Base-by-base conservation (phyloP, 495 filamentous ascomycete genomes). In the Penicillium nucicola region DNA sequence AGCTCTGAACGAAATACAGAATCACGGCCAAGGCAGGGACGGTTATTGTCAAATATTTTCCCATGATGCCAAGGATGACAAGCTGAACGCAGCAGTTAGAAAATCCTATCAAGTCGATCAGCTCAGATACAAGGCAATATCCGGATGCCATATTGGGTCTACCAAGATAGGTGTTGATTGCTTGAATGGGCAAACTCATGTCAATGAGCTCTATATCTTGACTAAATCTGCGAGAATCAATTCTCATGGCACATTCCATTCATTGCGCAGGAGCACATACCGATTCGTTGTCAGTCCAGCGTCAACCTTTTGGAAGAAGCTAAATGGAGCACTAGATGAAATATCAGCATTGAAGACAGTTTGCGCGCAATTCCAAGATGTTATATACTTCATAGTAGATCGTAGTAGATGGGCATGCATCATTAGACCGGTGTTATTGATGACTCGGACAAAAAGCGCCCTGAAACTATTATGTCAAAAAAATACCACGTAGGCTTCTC, bases 151-250 rank as follows among this genome's bases (percentile, higher is more conserved):
- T 6, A 28, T 28, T 6, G 6, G 47, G 48, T 35, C 19, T 20
- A 36, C 49, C 15, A 44, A 23, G 22, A 43, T 35, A 23, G 9
- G 36, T 35, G n/a, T 57, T 46, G 25, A 49, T 39, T 47, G 43
- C 40, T 11, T 25, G 23, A 30, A 58, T 36, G 19, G 68, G 64
- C 17, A 71, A 42, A 35, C 46, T 48, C 55, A 64, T 62, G 34
- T 78, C 75, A 17, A 78, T 66, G 18, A 76, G 62, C 13, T 52
- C 51, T 15, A 77, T 60, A 52, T 78, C 74, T 46, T 57, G 48
- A 31, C 54, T 57, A 28, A 57, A 57, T 9, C 40, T 48, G 14
- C 11, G 18, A 28, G 25, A 28, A 28, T 28, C 10, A 15, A 13
- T 13, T 1, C 22, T 20, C 23, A 30, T 9, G 2, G 5, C 18